A percentile compares a stretch with the other conserved stretches of the same genome.
These are phyloP conservation scores for Coriaria nepalensis DNA, from an alignment of 306 rosid genomes.

Conservation along the genomic window DNA sequence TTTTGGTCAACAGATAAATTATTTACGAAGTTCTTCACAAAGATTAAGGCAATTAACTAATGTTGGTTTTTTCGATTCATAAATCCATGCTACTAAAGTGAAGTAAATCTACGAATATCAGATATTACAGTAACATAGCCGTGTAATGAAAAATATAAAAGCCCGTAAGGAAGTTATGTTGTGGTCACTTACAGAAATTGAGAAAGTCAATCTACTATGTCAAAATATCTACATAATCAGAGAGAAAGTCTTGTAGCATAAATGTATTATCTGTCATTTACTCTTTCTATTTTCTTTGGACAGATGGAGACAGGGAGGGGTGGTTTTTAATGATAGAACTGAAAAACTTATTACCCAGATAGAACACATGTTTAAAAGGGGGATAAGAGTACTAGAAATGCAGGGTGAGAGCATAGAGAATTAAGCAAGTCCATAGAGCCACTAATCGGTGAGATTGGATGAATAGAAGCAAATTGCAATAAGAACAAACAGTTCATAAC, in stretches of 20 bases:
- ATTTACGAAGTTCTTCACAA: background rate
- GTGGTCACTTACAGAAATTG: background rate
- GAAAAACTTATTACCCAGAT: slow-evolving; percentile 4
- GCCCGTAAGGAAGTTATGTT: too few relatives aligned
- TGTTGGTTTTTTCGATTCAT: too few relatives aligned
- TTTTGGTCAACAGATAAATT: background rate
- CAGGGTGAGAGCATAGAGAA: too few relatives aligned
- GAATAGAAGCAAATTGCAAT: slow-evolving; percentile 12
- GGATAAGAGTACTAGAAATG: background rate
- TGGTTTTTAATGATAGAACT: background rate
- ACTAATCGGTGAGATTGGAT: background rate
- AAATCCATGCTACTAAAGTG: too few relatives aligned
- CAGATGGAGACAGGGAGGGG: background rate
- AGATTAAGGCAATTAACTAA: too few relatives aligned
- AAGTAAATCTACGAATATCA: too few relatives aligned
- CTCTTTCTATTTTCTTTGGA: background rate
- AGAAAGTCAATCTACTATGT: background rate
- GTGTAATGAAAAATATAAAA: background rate
- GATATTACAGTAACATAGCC: background rate
- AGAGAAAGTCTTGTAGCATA: background rate
- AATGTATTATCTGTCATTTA: background rate
- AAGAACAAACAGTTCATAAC: slow-evolving; percentile 18
- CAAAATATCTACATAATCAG: background rate
- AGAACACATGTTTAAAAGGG: slow-evolving; percentile 8
- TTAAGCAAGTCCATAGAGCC: slow-evolving; percentile 15